phyloP scores from a whole-genome alignment of 352 stramenopile genomes.

The Pythium coloratum region DNA sequence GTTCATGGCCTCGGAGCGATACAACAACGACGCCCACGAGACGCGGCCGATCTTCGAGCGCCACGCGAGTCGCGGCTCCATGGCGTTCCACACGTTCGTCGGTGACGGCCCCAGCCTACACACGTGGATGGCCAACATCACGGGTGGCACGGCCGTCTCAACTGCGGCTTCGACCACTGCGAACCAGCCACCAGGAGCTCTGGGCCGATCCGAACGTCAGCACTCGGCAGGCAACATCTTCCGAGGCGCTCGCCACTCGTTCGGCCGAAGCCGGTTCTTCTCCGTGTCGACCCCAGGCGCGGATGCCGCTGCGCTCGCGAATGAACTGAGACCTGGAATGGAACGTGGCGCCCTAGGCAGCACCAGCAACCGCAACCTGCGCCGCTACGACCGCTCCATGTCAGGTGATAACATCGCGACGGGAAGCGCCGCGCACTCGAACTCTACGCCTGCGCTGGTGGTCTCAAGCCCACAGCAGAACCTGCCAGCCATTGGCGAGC shows the following conservation, averaged over 20 bases:
- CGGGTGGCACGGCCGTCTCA: background rate
- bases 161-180: background rate
- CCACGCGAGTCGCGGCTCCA: slow-evolving; percentile 79
- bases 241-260: slow-evolving; percentile 55
- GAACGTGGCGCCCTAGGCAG: background rate
- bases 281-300: slow-evolving; percentile 26
- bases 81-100: slow-evolving; percentile 69
- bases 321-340: background rate
- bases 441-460: background rate
- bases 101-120: slow-evolving; percentile 25
- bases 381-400: slow-evolving; percentile 17
- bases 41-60: slow-evolving; percentile 68
- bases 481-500: slow-evolving; percentile 1
- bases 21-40: slow-evolving; percentile 43
- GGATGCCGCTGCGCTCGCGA: background rate
- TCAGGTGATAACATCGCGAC: slow-evolving; percentile 13
- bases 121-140: slow-evolving; percentile 7
- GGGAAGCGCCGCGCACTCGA: background rate
- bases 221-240: slow-evolving; percentile 69
- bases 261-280: slow-evolving; percentile 53
- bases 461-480: slow-evolving; percentile 3
- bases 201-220: slow-evolving; percentile 16
- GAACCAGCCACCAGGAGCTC: background rate
- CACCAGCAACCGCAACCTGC: slow-evolving; percentile 20
- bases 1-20: slow-evolving; percentile 82